Evolutionary conservation across 2,329 filamentous ascomycete genomes (phyloP).

Genomic region (Fusarium heterosporum): DNA sequence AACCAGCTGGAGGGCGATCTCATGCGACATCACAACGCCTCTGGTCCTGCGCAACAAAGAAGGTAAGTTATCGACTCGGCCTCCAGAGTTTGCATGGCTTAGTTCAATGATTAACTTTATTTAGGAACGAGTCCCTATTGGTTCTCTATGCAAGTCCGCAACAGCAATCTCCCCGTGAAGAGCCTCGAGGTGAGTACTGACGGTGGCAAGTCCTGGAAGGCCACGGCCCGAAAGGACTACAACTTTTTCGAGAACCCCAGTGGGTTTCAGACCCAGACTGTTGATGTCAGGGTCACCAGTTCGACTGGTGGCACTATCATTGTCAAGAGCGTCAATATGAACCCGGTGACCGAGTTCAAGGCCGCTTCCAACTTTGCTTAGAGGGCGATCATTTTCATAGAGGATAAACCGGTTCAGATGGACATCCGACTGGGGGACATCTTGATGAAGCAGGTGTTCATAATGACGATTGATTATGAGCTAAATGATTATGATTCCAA

Average conservation of each 20-base stretch:
- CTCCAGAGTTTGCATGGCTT: accelerated
- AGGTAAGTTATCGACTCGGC: conserved; percentile 49
- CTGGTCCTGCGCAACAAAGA: conserved; percentile 58
- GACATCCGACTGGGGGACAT: not conserved
- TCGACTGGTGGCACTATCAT: conserved; percentile 62
- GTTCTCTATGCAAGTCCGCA: conserved; percentile 68
- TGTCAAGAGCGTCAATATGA: conserved; percentile 63
- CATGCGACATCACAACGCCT: conserved; percentile 57
- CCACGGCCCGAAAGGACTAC: conserved; percentile 64
- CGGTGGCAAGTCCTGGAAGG: conserved; percentile 67
- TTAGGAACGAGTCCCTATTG: conserved; percentile 48
- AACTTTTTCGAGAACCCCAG: conserved; percentile 72
- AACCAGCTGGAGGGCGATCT: conserved; percentile 51
- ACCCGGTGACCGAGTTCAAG: conserved; percentile 45
- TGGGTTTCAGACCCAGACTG: conserved; percentile 66
- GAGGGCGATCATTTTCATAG: too few species aligned
- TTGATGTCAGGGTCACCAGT: conserved; percentile 68
- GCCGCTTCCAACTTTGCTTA: conserved; percentile 50
- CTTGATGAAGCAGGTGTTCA: not conserved
- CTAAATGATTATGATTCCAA: not conserved
- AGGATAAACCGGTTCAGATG: not conserved
- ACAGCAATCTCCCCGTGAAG: conserved; percentile 67
- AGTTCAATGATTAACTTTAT: not conserved
- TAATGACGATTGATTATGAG: not conserved
- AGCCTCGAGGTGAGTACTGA: conserved; percentile 72